These are phyloP conservation scores for Galeopsis tetrahit DNA, from an alignment of 257 asterid species.

Conservation along the genomic window DNA sequence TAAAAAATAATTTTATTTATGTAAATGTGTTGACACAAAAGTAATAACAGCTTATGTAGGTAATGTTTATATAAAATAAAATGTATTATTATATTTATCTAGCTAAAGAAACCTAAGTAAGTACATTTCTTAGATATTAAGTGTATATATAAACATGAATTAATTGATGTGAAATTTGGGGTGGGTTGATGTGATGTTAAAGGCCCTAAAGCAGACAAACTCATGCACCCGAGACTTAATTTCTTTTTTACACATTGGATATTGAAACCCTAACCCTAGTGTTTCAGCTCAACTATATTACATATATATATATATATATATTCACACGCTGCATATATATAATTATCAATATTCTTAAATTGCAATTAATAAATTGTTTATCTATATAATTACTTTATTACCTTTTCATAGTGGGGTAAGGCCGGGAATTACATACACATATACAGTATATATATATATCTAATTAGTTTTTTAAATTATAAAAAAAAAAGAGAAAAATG, in stretches of 20 bases:
- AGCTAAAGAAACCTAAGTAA: no score
- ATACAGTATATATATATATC: neutral
- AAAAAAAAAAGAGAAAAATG: neutral
- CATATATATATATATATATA: no score
- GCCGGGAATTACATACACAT: neutral
- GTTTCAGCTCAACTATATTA: constrained; percentile 3
- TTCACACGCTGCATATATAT: no score
- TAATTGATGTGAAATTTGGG: constrained; percentile 5
- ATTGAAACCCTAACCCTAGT: constrained; percentile 47
- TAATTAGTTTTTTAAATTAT: no score
- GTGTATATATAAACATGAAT: neutral
- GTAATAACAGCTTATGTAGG: no score
- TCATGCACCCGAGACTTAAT: neutral
- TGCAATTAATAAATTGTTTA: neutral
- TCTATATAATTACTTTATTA: neutral
- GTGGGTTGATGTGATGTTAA: constrained; percentile 11
- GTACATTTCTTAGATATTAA: no score
- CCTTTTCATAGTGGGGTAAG: neutral
- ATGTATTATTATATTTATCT: no score
- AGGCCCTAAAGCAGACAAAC: neutral
- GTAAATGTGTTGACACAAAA: no score
- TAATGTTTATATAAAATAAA: no score
- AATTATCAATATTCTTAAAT: no score
- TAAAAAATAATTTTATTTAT: no score
- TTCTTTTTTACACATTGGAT: neutral